Percentiles rank a stretch among this genome's conserved stretches.
These are phyloP conservation scores for Thielaviopsis punctulata DNA, from an alignment of 2,329 filamentous ascomycete genomes.

Conservation along the genomic window DNA sequence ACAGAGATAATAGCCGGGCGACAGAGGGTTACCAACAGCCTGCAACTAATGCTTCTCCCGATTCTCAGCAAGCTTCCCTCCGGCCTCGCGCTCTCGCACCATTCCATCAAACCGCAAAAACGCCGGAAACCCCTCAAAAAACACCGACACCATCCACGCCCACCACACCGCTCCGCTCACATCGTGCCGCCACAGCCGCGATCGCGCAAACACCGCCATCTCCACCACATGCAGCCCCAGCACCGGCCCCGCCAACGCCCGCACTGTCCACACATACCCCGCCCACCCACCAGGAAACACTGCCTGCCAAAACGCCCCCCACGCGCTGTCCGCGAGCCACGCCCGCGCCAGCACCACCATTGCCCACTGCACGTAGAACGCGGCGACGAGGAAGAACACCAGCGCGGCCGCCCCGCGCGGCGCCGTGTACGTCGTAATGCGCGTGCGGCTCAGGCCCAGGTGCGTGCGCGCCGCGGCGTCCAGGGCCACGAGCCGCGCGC, in stretches of 20 bases:
- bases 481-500: constrained; percentile 58
- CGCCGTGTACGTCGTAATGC: constrained; percentile 23
- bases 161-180: constrained; percentile 35
- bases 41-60: no score
- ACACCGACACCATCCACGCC: constrained; percentile 33
- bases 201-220: constrained; percentile 32
- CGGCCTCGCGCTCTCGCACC: constrained; percentile 24
- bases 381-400: constrained; percentile 33
- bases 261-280: constrained; percentile 42
- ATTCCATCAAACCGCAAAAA: constrained; percentile 29
- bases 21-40: no score
- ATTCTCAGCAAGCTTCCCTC: constrained; percentile 23
- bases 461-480: constrained; percentile 34
- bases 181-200: constrained; percentile 29
- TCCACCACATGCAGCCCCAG: constrained; percentile 50
- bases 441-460: constrained; percentile 39
- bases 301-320: constrained; percentile 32
- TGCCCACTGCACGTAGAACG: constrained; percentile 26
- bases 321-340: constrained; percentile 33
- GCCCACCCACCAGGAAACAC: constrained; percentile 37
- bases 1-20: no score
- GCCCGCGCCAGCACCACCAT: not conserved
- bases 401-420: constrained; percentile 19
- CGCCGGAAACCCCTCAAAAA: constrained; percentile 35
- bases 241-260: constrained; percentile 39